Percentiles rank a stretch among this genome's conserved stretches.
Conservation (phyloP, 2,329 filamentous ascomycete species). For the Aspergillus ruber region DNA sequence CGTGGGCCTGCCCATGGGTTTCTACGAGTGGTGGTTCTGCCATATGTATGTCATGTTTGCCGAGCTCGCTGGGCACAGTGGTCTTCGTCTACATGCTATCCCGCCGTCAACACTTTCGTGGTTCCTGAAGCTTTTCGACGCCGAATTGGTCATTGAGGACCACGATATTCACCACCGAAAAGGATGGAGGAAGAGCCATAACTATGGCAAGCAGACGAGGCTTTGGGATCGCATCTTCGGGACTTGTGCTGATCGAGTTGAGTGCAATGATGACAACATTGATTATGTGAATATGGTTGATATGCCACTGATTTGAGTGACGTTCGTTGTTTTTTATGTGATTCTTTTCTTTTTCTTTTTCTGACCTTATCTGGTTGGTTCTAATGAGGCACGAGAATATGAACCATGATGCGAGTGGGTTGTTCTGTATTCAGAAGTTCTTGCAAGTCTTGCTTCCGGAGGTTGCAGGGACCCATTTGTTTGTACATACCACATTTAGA, state of each 20-base stretch:
- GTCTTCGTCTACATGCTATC: slow-evolving; percentile 17
- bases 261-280: slow-evolving; percentile 15
- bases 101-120: slow-evolving; percentile 16
- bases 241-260: slow-evolving; percentile 18
- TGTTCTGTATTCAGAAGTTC: too few species aligned
- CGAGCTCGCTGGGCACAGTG: slow-evolving; percentile 20
- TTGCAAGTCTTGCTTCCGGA: too few species aligned
- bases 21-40: slow-evolving; percentile 23
- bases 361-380: not conserved
- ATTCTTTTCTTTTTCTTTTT: not conserved
- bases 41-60: slow-evolving; percentile 20
- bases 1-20: slow-evolving; percentile 20
- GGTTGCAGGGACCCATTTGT: too few species aligned
- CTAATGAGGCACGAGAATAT: too few species aligned
- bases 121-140: slow-evolving; percentile 14
- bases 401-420: too few species aligned
- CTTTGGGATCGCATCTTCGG: slow-evolving; percentile 21
- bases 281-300: slow-evolving; percentile 17
- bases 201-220: slow-evolving; percentile 22
- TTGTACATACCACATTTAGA: too few species aligned
- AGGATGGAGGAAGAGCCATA: slow-evolving; percentile 22
- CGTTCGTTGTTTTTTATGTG: not conserved
- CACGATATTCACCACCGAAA: slow-evolving; percentile 22
- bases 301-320: slow-evolving; percentile 18
- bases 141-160: slow-evolving; percentile 21